Base-by-base conservation (phyloP, 1,284 basidiomycete species). In the Gomphus bonarii region DNA sequence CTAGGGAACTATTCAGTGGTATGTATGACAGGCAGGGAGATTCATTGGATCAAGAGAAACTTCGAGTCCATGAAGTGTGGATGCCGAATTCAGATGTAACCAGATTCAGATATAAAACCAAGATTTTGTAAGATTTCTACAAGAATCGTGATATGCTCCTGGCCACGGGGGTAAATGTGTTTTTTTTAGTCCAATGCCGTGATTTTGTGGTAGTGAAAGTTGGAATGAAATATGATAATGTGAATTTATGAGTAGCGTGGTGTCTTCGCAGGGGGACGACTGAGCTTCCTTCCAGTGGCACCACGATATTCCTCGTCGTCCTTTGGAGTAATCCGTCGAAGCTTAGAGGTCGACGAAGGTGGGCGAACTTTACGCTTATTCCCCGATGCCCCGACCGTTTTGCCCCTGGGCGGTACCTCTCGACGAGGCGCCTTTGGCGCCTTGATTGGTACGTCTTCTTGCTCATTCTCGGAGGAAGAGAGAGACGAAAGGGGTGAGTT, bases 261-360 rank as follows among this genome's bases (percentile, higher is more conserved):
- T 35, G 36, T 18, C 50, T 51, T 51, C 33, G 50, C 50, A n/a
- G 50, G 50, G n/a, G 50, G 50, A 33, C 33, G 50, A 33, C 36
- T 8, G 11, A 5, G n/a, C 2, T 36, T 48, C 28, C 9, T 48
- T 5, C 7, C 25, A 48, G 8, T n/a, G 12, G n/a, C n/a, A n/a
- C n/a, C n/a, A n/a, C n/a, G n/a, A n/a, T 12, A 30, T 16, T 48
- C 46, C 6, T 30, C 60, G 49, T 72, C 66, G 7, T 65, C 66
- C 56, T 20, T 64, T 54, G 11, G 61, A 67, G 4, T 63, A 62
- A 44, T 66, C 11, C 11, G 61, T 62, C 9, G 65, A 69, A n/a
- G 11, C 55, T 2, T 59, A 38, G 8, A 50, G 54, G 14, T 50
- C 51, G 44, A 63, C 57, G 22, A 60, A 70, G 2, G 40, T 22